These are phyloP conservation scores for Venturia aucupariae DNA, from an alignment of 2,329 filamentous ascomycete species.

Conservation along the genomic window DNA sequence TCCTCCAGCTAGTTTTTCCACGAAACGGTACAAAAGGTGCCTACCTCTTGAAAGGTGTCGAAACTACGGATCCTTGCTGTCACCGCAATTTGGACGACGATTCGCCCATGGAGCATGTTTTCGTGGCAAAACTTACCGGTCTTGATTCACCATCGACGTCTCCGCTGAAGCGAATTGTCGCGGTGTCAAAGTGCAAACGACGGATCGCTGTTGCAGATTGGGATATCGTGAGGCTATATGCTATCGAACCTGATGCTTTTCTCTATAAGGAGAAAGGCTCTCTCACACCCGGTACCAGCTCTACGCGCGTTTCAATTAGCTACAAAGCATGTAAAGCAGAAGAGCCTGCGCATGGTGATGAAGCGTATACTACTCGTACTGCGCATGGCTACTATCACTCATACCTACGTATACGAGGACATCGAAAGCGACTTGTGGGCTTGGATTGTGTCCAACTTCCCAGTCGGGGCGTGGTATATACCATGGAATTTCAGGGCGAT, in stretches of 20 bases:
- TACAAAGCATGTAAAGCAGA: conserved; percentile 7
- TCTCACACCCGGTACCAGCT: not conserved
- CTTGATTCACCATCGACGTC: not conserved
- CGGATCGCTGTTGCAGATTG: conserved; percentile 13
- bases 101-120: not conserved
- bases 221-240: conserved; percentile 8
- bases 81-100: not conserved
- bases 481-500: conserved; percentile 6
- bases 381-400: conserved; percentile 13
- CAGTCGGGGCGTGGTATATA: conserved; percentile 11
- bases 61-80: not conserved
- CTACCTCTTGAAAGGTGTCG: conserved; percentile 10
- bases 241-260: conserved; percentile 11
- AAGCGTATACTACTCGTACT: conserved; percentile 8
- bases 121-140: conserved; percentile 11
- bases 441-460: conserved; percentile 11
- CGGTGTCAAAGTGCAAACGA: not conserved
- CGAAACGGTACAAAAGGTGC: not conserved
- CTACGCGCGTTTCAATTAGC: not conserved
- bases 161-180: not conserved
- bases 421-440: conserved; percentile 11
- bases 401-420: conserved; percentile 1
- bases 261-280: not conserved
- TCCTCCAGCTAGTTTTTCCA: conserved; percentile 8
- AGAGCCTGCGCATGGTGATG: conserved; percentile 5